Evolutionary conservation across 1,284 basidiomycete genomes (phyloP).

Genomic region (Fistulina hepatica): DNA sequence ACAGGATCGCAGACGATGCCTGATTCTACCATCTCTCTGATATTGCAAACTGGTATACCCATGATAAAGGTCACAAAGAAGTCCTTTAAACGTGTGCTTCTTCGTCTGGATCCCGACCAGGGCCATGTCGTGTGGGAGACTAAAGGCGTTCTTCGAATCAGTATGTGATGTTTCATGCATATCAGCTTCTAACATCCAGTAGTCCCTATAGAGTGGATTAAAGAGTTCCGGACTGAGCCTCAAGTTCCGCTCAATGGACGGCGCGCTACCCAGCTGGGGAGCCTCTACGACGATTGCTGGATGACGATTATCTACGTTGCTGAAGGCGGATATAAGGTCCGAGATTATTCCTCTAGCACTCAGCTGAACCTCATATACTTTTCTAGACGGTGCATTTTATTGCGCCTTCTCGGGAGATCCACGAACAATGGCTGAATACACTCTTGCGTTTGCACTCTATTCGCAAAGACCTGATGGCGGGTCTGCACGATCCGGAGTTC

Average conservation of each 20-base stretch:
- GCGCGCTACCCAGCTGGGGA: neutral
- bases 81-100: constrained; percentile 63
- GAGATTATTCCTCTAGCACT: too few relatives aligned
- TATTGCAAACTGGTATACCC: constrained; percentile 49
- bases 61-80: constrained; percentile 85
- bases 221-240: constrained; percentile 77
- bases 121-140: constrained; percentile 80
- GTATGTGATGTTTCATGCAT: constrained; percentile 34
- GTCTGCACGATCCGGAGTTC: constrained; percentile 51
- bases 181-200: constrained; percentile 1
- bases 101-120: constrained; percentile 65
- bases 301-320: constrained; percentile 71
- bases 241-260: constrained; percentile 58
- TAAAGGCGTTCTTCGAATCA: constrained; percentile 58
- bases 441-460: constrained; percentile 49
- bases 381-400: constrained; percentile 85
- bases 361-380: too few relatives aligned
- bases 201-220: constrained; percentile 88
- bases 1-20: too few relatives aligned
- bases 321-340: constrained; percentile 81
- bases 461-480: constrained; percentile 58
- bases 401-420: constrained; percentile 60
- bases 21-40: too few relatives aligned
- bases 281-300: constrained; percentile 31
- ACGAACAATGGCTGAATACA: constrained; percentile 58